Evolutionary conservation across 2,329 filamentous ascomycete species (phyloP).

Genomic region (Westerdykella ornata): DNA sequence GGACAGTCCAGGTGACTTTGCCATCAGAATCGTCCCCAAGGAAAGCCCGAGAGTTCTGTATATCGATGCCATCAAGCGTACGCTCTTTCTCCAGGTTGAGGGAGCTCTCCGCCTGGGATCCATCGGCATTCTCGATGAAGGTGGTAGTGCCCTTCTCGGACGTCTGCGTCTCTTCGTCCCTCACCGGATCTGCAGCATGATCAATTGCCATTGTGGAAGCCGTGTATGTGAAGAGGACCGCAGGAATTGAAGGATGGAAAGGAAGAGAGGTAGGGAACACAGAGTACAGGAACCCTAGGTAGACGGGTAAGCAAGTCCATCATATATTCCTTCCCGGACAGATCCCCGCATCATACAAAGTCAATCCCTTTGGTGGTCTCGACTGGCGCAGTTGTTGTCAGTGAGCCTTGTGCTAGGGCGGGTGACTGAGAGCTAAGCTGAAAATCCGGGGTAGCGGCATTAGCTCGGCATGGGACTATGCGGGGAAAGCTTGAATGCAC

Average conservation of each 20-base stretch:
- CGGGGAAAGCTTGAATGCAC: slow-evolving; percentile 16
- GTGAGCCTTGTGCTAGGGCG: background rate
- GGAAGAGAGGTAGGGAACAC: background rate
- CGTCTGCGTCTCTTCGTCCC: slow-evolving; percentile 8
- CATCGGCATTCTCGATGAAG: slow-evolving; percentile 19
- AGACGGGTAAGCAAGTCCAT: no score
- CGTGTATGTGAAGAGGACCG: slow-evolving; percentile 1
- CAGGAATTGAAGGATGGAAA: no score
- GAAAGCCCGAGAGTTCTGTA: slow-evolving; percentile 32
- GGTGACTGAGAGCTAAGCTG: slow-evolving; percentile 1
- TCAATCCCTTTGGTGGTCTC: slow-evolving; percentile 1
- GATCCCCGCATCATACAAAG: background rate
- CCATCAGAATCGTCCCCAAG: slow-evolving; percentile 40
- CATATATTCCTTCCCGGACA: no score
- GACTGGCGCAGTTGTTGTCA: background rate
- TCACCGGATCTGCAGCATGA: slow-evolving; percentile 19
- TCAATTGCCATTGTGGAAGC: slow-evolving; percentile 12
- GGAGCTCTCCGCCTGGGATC: slow-evolving; percentile 14
- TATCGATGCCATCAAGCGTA: slow-evolving; percentile 28
- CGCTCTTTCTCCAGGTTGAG: slow-evolving; percentile 21
- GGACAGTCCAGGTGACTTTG: slow-evolving; percentile 32
- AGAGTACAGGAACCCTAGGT: background rate
- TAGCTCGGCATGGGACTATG: slow-evolving; percentile 10
- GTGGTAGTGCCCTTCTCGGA: slow-evolving; percentile 2
- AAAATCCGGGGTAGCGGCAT: slow-evolving; percentile 17